These are phyloP conservation scores for Dendryphion nanum DNA, from an alignment of 2,329 filamentous ascomycete genomes.

Conservation along the genomic window DNA sequence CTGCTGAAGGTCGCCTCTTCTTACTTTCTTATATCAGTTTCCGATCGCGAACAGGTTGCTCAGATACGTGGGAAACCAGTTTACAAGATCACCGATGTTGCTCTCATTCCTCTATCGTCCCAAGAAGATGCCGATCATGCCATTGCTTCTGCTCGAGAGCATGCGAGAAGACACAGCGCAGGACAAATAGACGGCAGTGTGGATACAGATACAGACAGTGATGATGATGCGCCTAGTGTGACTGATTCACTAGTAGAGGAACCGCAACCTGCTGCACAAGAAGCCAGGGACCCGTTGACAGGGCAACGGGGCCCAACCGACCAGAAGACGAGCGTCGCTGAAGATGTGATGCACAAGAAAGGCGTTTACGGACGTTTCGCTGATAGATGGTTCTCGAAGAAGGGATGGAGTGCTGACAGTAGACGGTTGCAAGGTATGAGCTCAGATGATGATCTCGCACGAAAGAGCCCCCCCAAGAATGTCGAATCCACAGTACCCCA, in stretches of 20 bases:
- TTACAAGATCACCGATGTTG: conserved; percentile 85
- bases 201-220: conserved; percentile 34
- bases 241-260: conserved; percentile 39
- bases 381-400: conserved; percentile 84
- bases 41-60: conserved; percentile 81
- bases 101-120: conserved; percentile 82
- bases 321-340: conserved; percentile 62
- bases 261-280: conserved; percentile 28
- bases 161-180: conserved; percentile 39
- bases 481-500: conserved; percentile 28
- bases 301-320: conserved; percentile 21
- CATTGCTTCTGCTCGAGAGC: conserved; percentile 61
- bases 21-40: conserved; percentile 85
- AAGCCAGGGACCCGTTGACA: conserved; percentile 31
- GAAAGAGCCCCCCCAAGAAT: conserved; percentile 33
- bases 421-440: conserved; percentile 69
- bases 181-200: conserved; percentile 18
- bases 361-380: conserved; percentile 89
- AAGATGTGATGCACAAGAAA: conserved; percentile 81
- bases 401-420: conserved; percentile 74
- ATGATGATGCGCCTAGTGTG: conserved; percentile 33
- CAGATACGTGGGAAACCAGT: conserved; percentile 78
- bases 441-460: conserved; percentile 45
- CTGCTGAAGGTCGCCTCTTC: conserved; percentile 78
- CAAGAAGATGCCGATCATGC: conserved; percentile 71